Base-by-base conservation (phyloP, 768 basidiomycete species). In the Lepiota brunneoincarnata region DNA sequence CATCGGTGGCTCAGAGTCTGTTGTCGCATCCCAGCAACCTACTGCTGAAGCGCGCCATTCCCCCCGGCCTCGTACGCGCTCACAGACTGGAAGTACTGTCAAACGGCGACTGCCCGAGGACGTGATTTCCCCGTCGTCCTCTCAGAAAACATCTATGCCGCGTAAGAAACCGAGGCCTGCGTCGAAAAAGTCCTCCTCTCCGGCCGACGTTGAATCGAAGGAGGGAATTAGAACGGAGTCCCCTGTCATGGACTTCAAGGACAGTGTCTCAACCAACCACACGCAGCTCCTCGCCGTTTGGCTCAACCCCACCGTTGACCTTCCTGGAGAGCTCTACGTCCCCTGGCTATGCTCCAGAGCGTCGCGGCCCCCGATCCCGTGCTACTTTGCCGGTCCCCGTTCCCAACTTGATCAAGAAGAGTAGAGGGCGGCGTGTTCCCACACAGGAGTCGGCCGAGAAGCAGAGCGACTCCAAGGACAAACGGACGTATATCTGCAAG, bases 331-430 rank as follows among this genome's bases (percentile, higher is more conserved):
- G 57, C 28, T 55, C 57, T 15, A 52, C 51, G 5, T 57, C 57
- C 11, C 42, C 50, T 21, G 59, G 54, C n/a, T 57, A 55, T 39
- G 42, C 54, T 10, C 57, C 57, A 2, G 76, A 75, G 36, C 69
- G 69, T 36, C 76, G 76, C 40, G 70, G 74, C 50, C 74, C 80
- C 17, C 77, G 77, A 40, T 74, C 80, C 60, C 79, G 81, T 54
- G 77, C 78, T 10, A 74, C 77, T 5, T 76, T 83, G 43, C 87
- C 87, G 20, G 75, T 84, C 23, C 87, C 87, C 11, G 86, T 89
- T 38, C 87, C 88, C 34, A 86, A 88, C 67, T 64, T 91, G 57
- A 90, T 84, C 41, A 91, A 90, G 75, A 89, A 87, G 72, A 87
- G 85, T 61, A 82, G 89, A 49, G 89, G 89, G 11, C 81, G 89